Evolutionary conservation across 176 grass and related monocot species (phyloP), one percentile per base, ranked within the genome.

Genomic region (Oryza longistaminata): DNA sequence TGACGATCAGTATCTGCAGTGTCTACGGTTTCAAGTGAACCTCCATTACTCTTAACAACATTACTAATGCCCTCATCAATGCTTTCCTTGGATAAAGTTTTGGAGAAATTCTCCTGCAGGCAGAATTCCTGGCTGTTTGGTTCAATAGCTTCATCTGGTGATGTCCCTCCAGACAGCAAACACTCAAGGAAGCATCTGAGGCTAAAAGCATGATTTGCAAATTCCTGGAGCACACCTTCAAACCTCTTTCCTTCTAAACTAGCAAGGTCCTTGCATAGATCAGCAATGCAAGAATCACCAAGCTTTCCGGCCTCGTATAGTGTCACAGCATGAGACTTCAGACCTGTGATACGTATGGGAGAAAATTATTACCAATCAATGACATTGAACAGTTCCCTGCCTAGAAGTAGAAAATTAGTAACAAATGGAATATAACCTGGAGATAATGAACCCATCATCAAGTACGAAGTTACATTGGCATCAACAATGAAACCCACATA

Each of bases 361-460:
- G 14, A 69, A 74, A n/a, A 66, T 74, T 79, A 6, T 74, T 79
- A 6, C 2, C 9, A 3, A 73, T 37, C 25, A 73, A 43, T 68
- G 15, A 34, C 24, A 2, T 39, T 39, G 15, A 78, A 64, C 19
- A 83, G 6, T 50, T 29, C 69, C 61, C 4, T 33, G 9, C 66
- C 66, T 67, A 45, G 2, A 86, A 49, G 44, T 37, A 2, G 5
- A 43, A 76, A 71, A 46, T 6, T 26, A 65, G 31, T 64, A 19
- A 13, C 2, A 45, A 68, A 68, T 11, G 37, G 37, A 61, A 90
- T 89, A 42, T 81, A 78, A 89, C 96, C 96, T 94, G 96, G 96
- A 67, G 96, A 98, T 26, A 98, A 49, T 33, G 96, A 98, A 33
- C 96, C 96, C 96, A 98, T 98, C 96, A 95, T 98, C 68, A 98